Base-by-base conservation (phyloP, 768 basidiomycete species). In the Holtermannia corniformis region DNA sequence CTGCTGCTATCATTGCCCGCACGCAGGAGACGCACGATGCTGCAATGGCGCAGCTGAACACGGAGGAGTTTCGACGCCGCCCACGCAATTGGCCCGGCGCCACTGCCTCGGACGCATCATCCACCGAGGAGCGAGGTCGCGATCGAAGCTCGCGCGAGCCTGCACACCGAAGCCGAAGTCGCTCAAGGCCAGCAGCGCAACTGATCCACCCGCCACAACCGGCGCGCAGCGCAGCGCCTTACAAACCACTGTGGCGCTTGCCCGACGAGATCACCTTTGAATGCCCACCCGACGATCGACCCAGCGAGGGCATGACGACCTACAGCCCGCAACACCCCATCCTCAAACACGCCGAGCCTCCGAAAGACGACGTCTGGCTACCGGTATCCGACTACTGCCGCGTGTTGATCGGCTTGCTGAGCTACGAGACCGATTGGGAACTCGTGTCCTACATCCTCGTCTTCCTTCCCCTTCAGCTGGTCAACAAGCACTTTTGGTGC, bases 401-500 rank as follows among this genome's bases (percentile, higher is more conserved):
- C 10, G 77, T 77, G 13, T 61, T 97, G 44, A 74, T 82, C 48
- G 75, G 74, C 2, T 78, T 95, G 55, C 72, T 97, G 40, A 80
- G 83, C 52, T 76, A 76, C 41, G 90, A 91, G 62, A 79, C 76
- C 44, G 87, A 83, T 56, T 97, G 93, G 92, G 95, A 97, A 54
- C 77, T 97, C 40, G 77, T 95, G 11, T 89, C 90, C 1, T 97
- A 95, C 64, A 76, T 91, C 3, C 77, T 99, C 3, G 89, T 86
- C 64, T 86, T 93, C 73, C 78, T 99, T 0, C 92, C 95, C 1
- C 78, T 82, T 7, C 91, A 97, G 67, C 78, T 97, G 10, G 77
- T 86, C 52, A 97, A 97, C 78, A 97, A 96, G 71, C 90, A 97
- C 63, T 78, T 96, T 49, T 92, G 95, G 71, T 95, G 92, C 65